phyloP scores from a whole-genome alignment of 2,329 filamentous ascomycete species.

The Sarocladium brachiariae region DNA sequence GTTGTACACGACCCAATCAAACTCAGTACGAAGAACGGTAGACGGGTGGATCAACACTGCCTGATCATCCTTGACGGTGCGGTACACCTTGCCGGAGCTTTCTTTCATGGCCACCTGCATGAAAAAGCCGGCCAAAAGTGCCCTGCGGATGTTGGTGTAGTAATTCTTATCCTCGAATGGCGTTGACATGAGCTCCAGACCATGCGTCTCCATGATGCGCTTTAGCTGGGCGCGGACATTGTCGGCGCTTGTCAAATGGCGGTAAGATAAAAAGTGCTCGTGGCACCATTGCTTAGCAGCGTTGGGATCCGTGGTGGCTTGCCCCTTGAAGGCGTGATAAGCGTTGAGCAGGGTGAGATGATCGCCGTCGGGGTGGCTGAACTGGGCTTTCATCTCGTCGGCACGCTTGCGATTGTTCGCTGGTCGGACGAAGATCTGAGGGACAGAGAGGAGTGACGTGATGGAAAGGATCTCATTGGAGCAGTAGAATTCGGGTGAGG shows the following conservation, averaged over 20 bases:
- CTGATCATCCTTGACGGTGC: conserved; percentile 95
- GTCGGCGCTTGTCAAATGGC: conserved; percentile 85
- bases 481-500: conserved; percentile 95
- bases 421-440: conserved; percentile 87
- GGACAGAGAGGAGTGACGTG: conserved; percentile 87
- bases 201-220: conserved; percentile 93
- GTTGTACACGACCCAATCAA: conserved; percentile 96
- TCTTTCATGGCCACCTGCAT: conserved; percentile 99
- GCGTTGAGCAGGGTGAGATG: conserved; percentile 95
- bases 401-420: conserved; percentile 79
- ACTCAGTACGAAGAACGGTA: conserved; percentile 80
- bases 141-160: conserved; percentile 93
- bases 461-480: conserved; percentile 97
- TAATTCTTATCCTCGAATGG: conserved; percentile 94
- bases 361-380: conserved; percentile 88
- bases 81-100: conserved; percentile 79
- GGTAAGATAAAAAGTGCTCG: conserved; percentile 87
- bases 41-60: conserved; percentile 88
- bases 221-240: conserved; percentile 88
- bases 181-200: conserved; percentile 79
- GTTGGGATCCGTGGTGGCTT: conserved; percentile 46
- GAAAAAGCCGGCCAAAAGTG: conserved; percentile 92
- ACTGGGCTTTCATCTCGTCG: conserved; percentile 94
- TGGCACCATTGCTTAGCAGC: conserved; percentile 91
- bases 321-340: conserved; percentile 92